Conservation (phyloP, 78 protist species). For the Polysphondylium violaceum region DNA sequence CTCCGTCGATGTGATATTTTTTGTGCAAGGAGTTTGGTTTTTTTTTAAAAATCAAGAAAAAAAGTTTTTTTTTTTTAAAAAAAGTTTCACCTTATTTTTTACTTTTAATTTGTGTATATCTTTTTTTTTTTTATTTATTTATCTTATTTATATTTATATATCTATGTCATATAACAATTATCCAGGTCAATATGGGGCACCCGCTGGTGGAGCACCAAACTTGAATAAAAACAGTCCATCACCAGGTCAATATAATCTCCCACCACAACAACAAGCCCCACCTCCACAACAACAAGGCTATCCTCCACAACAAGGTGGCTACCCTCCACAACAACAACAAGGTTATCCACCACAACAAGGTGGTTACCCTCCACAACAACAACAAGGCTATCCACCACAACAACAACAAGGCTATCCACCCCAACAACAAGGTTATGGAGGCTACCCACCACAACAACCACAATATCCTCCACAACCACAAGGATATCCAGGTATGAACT, state of each 20-base stretch:
- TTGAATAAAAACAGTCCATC: not conserved
- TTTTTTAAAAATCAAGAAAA: too few relatives aligned
- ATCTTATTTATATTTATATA: too few relatives aligned
- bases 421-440: not conserved
- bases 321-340: conserved; percentile 23
- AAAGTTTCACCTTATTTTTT: too few relatives aligned
- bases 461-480: not conserved
- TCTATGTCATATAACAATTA: too few relatives aligned
- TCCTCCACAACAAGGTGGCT: conserved; percentile 16
- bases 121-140: too few relatives aligned
- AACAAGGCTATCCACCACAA: conserved; percentile 14
- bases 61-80: too few relatives aligned
- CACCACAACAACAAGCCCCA: conserved; percentile 43
- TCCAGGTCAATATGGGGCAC: conserved; percentile 59
- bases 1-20: too few relatives aligned
- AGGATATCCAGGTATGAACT: conserved; percentile 28
- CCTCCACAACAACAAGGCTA: conserved; percentile 17
- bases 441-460: not conserved
- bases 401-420: conserved; percentile 36
- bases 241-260: conserved; percentile 64
- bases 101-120: too few relatives aligned
- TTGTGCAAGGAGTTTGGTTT: too few relatives aligned
- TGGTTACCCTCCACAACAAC: conserved; percentile 33
- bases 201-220: not conserved
- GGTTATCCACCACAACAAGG: conserved; percentile 20